Evolutionary conservation across 208 protist species (phyloP), one percentile per base, ranked within the genome.

Genomic region (Leptomonas seymouri): DNA sequence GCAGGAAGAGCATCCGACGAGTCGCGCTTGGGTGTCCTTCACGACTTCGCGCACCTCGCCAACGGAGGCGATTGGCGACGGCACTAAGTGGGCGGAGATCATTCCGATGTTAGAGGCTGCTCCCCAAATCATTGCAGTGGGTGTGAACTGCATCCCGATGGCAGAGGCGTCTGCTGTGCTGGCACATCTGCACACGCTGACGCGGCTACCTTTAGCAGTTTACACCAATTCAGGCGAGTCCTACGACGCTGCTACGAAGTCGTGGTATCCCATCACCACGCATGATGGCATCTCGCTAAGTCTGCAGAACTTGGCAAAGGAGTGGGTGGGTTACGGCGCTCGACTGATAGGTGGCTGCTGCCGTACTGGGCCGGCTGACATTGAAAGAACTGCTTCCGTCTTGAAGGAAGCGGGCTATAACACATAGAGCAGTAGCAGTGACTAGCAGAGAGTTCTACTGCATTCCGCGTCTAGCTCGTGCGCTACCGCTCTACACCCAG

Each of bases 101-200:
- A 16, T 88, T n/a, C 67, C 75, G 0, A 6, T 71, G 30, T 44
- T 92, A 2, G 72, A 85, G 18, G 63, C 59, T 6, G 62, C 70
- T 0, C 71, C 69, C 9, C 67, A 75, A 51, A 41, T 92, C 20
- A 53, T 89, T 0, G 84, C 83, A 8, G 46, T 87, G 15, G 84
- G 84, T 12, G 69, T 85, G 12, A 92, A 92, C 73, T 92, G 86
- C 70, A 67, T 86, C 36, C 74, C 86, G 6, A 76, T 86, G 48
- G 44, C 49, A 18, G 49, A 73, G 12, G 68, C 76, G 15, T 58
- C 71, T 0, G 50, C 36, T 0, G 67, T 56, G 9, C 61, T 92
- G 36, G 56, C 41, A 11, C 54, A 66, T 30, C 31, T 92, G 48
- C 55, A 69, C 23, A 63, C 59, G 11, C 31, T 78, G 16, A 86